These are phyloP conservation scores for Murraya paniculata DNA, from an alignment of 345 rosid species.

Conservation along the genomic window DNA sequence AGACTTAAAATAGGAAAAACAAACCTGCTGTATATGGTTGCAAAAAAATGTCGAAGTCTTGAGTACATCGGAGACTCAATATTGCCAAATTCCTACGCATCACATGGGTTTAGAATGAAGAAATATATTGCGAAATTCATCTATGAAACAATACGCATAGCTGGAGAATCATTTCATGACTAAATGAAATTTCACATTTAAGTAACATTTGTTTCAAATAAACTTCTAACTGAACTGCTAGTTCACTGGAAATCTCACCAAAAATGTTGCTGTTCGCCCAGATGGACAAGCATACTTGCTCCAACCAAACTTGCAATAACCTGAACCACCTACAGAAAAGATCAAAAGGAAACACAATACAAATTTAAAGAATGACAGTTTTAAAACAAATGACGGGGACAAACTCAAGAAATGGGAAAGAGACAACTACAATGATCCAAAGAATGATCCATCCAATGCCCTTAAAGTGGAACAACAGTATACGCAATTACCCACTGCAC, in stretches of 20 bases:
- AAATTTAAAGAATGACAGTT: neutral
- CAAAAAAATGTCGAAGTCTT: constrained; percentile 69
- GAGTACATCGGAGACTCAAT: constrained; percentile 84
- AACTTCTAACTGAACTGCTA: neutral
- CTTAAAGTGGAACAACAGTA: neutral
- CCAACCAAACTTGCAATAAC: constrained; percentile 94
- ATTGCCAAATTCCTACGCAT: constrained; percentile 83
- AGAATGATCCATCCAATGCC: neutral
- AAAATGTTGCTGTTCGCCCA: constrained; percentile 74
- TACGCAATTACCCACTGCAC: neutral
- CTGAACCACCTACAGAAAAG: constrained; percentile 71
- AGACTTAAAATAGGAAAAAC: neutral
- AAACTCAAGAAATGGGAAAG: neutral
- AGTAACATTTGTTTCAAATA: neutral
- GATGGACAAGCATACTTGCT: constrained; percentile 71
- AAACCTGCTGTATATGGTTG: constrained; percentile 73
- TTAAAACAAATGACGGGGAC: neutral
- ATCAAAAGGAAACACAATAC: neutral
- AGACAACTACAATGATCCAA: neutral
- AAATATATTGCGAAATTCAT: neutral
- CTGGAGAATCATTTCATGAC: constrained; percentile 2
- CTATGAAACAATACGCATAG: neutral
- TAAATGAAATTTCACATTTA: neutral
- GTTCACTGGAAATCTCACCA: constrained; percentile 43
- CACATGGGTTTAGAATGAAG: constrained; percentile 11